Percentiles rank a stretch among this genome's conserved stretches.
phyloP scores from a whole-genome alignment of 768 basidiomycete species.

The Russula olivacea region DNA sequence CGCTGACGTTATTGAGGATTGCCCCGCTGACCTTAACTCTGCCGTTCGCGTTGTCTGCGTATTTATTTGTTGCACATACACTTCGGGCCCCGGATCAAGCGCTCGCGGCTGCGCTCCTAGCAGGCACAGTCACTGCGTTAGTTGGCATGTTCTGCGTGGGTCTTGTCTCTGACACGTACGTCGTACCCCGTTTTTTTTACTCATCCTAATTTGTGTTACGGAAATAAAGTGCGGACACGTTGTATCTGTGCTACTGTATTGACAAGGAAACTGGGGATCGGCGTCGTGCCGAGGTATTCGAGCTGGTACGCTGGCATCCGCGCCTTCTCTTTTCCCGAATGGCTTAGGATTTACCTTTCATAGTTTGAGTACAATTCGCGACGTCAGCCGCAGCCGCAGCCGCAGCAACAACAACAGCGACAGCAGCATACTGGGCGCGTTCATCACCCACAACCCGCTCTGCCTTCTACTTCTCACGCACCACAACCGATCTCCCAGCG shows the following conservation, averaged over 20 bases:
- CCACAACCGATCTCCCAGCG: conserved; percentile 24
- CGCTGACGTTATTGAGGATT: conserved; percentile 67
- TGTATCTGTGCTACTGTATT: conserved; percentile 64
- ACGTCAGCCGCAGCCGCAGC: conserved; percentile 8
- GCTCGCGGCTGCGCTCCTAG: conserved; percentile 66
- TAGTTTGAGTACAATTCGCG: conserved; percentile 24
- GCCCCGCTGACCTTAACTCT: conserved; percentile 75
- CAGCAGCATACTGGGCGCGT: conserved; percentile 4
- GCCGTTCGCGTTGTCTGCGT: conserved; percentile 75
- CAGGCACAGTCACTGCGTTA: conserved; percentile 72
- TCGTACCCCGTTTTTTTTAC: background rate
- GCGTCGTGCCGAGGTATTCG: conserved; percentile 49
- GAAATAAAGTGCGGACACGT: conserved; percentile 48
- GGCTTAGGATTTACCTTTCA: background rate
- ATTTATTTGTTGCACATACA: conserved; percentile 85
- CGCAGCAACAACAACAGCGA: conserved; percentile 4
- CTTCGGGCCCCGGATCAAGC: conserved; percentile 65
- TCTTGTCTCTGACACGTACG: conserved; percentile 69
- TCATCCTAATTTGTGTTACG: background rate
- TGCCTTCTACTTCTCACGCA: conserved; percentile 9
- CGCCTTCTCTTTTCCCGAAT: background rate
- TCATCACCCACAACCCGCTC: conserved; percentile 14
- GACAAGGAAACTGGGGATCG: conserved; percentile 50
- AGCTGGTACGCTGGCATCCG: conserved; percentile 40
- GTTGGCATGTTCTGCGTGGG: conserved; percentile 82